Conservation (phyloP, 768 basidiomycete genomes). For the Hemileccinum impolitum region DNA sequence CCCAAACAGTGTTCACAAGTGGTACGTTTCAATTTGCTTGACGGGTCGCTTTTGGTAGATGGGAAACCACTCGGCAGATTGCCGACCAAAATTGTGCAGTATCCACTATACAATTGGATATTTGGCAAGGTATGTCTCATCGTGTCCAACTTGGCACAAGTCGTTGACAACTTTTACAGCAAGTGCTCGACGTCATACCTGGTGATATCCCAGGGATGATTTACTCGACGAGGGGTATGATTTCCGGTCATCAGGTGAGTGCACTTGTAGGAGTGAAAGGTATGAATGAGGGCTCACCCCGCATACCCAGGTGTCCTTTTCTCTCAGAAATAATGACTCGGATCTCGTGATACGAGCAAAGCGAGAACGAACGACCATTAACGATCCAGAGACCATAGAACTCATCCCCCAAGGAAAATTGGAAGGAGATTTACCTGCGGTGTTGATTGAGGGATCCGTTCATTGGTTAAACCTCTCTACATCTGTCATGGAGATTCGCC, state of each 20-base stretch:
- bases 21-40: conserved; percentile 15
- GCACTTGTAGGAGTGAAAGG: background rate
- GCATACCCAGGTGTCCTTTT: conserved; percentile 12
- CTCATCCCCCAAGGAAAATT: conserved; percentile 23
- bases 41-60: conserved; percentile 26
- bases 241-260: conserved; percentile 19
- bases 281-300: background rate
- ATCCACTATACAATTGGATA: conserved; percentile 16
- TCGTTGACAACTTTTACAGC: conserved; percentile 6
- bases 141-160: too few relatives aligned
- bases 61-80: conserved; percentile 19
- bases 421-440: conserved; percentile 22
- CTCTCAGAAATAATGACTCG: background rate
- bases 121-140: conserved; percentile 17
- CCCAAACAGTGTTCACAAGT: conserved; percentile 1
- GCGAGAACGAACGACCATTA: background rate
- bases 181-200: conserved; percentile 16
- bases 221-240: conserved; percentile 15
- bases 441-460: conserved; percentile 17
- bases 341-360: conserved; percentile 16
- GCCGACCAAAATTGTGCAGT: conserved; percentile 7
- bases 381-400: conserved; percentile 6
- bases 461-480: conserved; percentile 31
- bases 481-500: conserved; percentile 26
- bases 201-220: conserved; percentile 22